Evolutionary conservation across 2,329 filamentous ascomycete species (phyloP).

Genomic region (Fusarium sterilihyphosum): DNA sequence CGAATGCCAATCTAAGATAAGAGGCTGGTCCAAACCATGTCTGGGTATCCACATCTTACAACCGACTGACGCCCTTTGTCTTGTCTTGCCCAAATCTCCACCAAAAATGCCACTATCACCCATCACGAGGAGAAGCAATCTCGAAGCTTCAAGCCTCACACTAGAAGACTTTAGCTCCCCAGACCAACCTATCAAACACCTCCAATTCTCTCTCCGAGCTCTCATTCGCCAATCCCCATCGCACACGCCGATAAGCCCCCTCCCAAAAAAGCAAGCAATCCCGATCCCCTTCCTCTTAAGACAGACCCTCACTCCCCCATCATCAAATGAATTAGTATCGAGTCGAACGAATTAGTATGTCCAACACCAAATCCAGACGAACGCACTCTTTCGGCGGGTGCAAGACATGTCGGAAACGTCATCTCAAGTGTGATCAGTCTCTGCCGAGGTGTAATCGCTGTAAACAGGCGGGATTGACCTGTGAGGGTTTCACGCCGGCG

Average conservation of each 20-base stretch:
- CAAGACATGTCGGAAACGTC: conserved; percentile 38
- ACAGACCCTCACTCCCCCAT: background rate
- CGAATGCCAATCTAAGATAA: fast-evolving
- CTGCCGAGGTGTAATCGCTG: conserved; percentile 31
- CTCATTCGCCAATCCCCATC: conserved; percentile 5
- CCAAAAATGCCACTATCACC: background rate
- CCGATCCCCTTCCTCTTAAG: conserved; percentile 30
- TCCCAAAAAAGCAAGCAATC: conserved; percentile 14
- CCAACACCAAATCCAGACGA: conserved; percentile 24
- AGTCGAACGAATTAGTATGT: conserved; percentile 2
- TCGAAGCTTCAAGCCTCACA: conserved; percentile 6
- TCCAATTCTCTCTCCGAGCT: background rate
- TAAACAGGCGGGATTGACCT: conserved; percentile 21
- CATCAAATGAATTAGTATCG: background rate
- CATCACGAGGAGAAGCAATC: background rate
- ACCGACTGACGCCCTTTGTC: conserved; percentile 12
- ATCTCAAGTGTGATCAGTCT: conserved; percentile 37
- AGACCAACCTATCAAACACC: background rate
- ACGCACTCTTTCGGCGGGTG: conserved; percentile 38
- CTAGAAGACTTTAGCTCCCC: conserved; percentile 3
- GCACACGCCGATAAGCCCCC: conserved; percentile 9
- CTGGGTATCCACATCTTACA: background rate
- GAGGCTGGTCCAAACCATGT: fast-evolving
- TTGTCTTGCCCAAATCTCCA: conserved; percentile 7
- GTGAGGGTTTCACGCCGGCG: conserved; percentile 34